Percentiles rank a stretch among this genome's conserved stretches.
Evolutionary conservation across 2,329 filamentous ascomycete genomes (phyloP).

Genomic region (Aspergillus candidus): DNA sequence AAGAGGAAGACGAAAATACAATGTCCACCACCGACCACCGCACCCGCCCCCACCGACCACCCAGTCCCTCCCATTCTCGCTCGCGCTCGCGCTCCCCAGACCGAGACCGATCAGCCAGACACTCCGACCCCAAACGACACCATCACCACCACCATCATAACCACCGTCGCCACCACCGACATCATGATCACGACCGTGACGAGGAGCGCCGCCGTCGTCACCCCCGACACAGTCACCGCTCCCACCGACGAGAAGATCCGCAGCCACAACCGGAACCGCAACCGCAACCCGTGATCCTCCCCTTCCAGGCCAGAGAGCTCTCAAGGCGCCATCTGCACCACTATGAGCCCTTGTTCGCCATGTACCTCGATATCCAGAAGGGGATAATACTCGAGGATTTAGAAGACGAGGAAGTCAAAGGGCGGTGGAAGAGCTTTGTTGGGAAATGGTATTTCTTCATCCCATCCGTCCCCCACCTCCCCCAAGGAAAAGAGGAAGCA

Average conservation of each 20-base stretch:
- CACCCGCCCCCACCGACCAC: constrained; percentile 4
- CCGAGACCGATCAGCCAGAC: constrained; percentile 21
- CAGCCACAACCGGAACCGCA: constrained; percentile 11
- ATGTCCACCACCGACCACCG: constrained; percentile 11
- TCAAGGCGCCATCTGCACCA: constrained; percentile 60
- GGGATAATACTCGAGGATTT: constrained; percentile 62
- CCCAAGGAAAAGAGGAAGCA: neutral
- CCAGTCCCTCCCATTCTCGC: constrained; percentile 16
- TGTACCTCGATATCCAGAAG: constrained; percentile 87
- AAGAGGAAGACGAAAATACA: neutral
- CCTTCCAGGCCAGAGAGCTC: constrained; percentile 60
- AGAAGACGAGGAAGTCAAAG: constrained; percentile 67
- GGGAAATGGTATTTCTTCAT: constrained; percentile 64
- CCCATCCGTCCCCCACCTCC: neutral
- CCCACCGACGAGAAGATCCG: constrained; percentile 1
- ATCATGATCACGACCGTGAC: constrained; percentile 5
- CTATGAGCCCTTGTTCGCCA: constrained; percentile 68
- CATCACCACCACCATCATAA: constrained; percentile 29
- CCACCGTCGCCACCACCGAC: constrained; percentile 15
- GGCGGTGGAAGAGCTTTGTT: constrained; percentile 90
- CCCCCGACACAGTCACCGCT: constrained; percentile 9
- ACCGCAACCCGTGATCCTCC: constrained; percentile 44
- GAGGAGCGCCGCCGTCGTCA: constrained; percentile 2
- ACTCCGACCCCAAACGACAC: constrained; percentile 17
- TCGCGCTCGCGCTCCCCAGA: constrained; percentile 36